These are phyloP conservation scores for Plenodomus lindquistii DNA, from an alignment of 2,329 filamentous ascomycete genomes.

Conservation along the genomic window DNA sequence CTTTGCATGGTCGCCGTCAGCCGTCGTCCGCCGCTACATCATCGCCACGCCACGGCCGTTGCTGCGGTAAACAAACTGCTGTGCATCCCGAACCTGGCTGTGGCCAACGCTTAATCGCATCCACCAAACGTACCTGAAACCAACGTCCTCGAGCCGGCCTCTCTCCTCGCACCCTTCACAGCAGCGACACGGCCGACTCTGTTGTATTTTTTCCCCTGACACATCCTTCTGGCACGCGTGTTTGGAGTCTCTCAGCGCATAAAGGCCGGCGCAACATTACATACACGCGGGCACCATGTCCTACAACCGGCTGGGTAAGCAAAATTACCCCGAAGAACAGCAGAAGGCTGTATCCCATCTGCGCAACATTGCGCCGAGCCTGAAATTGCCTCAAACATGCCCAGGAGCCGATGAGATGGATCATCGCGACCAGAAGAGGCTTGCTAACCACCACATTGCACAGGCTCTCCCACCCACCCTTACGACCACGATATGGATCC, in stretches of 20 bases:
- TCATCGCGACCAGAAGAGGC: too few species aligned
- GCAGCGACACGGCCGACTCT: constrained; percentile 2
- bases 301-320: constrained; percentile 45
- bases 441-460: constrained; percentile 18
- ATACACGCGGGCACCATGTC: constrained; percentile 27
- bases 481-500: constrained; percentile 54
- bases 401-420: too few species aligned
- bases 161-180: constrained; percentile 12
- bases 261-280: constrained; percentile 31
- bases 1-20: background rate
- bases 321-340: background rate
- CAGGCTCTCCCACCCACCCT: constrained; percentile 22
- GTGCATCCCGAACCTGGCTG: constrained; percentile 8
- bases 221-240: constrained; percentile 14
- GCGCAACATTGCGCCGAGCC: constrained; percentile 16
- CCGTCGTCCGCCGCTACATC: constrained; percentile 8
- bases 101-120: constrained; percentile 13
- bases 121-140: constrained; percentile 41
- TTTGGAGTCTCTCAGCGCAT: constrained; percentile 8
- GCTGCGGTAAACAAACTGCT: constrained; percentile 38
- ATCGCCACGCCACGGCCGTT: constrained; percentile 25
- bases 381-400: background rate
- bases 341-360: background rate
- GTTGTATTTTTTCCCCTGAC: constrained; percentile 2
- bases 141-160: constrained; percentile 18